phyloP scores from a whole-genome alignment of 768 basidiomycete species.

The Rhizopogon vulgaris region DNA sequence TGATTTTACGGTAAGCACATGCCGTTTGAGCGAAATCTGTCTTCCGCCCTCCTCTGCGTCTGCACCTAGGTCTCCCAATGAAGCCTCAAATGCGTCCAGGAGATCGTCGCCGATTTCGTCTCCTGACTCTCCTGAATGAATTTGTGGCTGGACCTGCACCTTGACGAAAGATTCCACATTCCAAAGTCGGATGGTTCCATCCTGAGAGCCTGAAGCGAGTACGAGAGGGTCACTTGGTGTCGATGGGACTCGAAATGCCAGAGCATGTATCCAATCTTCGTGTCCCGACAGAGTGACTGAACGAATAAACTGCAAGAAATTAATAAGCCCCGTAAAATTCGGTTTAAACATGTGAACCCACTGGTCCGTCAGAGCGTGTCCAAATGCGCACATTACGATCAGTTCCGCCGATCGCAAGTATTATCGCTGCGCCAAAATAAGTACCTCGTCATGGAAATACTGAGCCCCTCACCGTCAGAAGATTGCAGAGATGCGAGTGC shows the following conservation, averaged over 20 bases:
- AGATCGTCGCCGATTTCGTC: slow-evolving; percentile 58
- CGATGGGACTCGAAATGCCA: slow-evolving; percentile 51
- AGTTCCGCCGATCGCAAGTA: slow-evolving; percentile 83
- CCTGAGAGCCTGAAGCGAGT: slow-evolving; percentile 93
- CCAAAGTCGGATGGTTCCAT: slow-evolving; percentile 92
- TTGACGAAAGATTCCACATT: slow-evolving; percentile 55
- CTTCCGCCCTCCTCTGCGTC: slow-evolving; percentile 75
- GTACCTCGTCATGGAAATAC: background rate
- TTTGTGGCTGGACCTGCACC: slow-evolving; percentile 6
- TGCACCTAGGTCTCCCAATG: slow-evolving; percentile 54
- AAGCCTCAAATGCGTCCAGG: slow-evolving; percentile 83
- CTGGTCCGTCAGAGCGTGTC: slow-evolving; percentile 55
- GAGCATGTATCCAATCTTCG: slow-evolving; percentile 90
- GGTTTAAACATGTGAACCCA: slow-evolving; percentile 22
- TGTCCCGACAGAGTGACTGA: slow-evolving; percentile 71
- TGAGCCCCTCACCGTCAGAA: slow-evolving; percentile 46
- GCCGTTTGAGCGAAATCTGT: slow-evolving; percentile 86
- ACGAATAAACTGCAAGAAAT: slow-evolving; percentile 44
- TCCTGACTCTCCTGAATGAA: slow-evolving; percentile 14
- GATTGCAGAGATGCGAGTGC: slow-evolving; percentile 59
- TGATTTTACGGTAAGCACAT: slow-evolving; percentile 64
- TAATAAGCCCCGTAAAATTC: background rate
- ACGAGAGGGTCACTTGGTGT: slow-evolving; percentile 40
- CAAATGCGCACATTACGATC: slow-evolving; percentile 76
- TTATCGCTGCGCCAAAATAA: slow-evolving; percentile 34